Conservation (phyloP, 768 basidiomycete genomes). For the Macrolepiota fuliginosa region DNA sequence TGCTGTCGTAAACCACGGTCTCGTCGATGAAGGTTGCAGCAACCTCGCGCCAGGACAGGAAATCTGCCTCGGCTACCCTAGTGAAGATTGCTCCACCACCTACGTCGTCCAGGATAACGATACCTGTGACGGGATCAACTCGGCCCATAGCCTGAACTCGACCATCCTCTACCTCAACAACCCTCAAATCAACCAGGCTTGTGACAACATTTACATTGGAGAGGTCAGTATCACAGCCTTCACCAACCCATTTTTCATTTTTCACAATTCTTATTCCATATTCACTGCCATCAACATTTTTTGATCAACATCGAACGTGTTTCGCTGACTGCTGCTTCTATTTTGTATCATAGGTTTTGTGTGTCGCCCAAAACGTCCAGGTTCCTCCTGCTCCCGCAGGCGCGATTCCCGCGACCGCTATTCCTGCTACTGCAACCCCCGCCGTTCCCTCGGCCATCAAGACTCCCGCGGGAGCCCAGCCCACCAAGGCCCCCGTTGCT, state of each 20-base stretch:
- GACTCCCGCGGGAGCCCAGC: too few species aligned
- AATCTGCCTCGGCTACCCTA: constrained; percentile 61
- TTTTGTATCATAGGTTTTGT: constrained; percentile 45
- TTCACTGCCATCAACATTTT: not conserved
- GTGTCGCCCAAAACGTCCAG: constrained; percentile 36
- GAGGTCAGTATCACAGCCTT: constrained; percentile 47
- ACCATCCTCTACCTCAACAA: constrained; percentile 66
- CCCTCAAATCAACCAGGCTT: constrained; percentile 60
- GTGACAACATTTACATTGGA: constrained; percentile 70
- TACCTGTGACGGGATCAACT: constrained; percentile 52
- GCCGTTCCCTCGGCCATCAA: constrained; percentile 21
- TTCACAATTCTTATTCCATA: not conserved
- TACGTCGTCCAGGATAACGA: constrained; percentile 58
- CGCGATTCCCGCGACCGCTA: constrained; percentile 22
- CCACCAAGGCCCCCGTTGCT: constrained; percentile 16
- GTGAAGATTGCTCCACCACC: constrained; percentile 61
- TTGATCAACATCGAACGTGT: not conserved
- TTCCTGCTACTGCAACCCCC: constrained; percentile 30
- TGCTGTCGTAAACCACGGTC: constrained; percentile 51
- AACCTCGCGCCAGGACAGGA: constrained; percentile 51
- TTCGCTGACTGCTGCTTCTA: not conserved
- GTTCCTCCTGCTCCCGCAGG: constrained; percentile 41
- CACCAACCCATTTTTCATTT: not conserved
- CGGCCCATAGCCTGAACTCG: constrained; percentile 39
- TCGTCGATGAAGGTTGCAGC: constrained; percentile 50